Conservation (phyloP, 2,329 filamentous ascomycete genomes). For the Trichoderma brevicompactum region DNA sequence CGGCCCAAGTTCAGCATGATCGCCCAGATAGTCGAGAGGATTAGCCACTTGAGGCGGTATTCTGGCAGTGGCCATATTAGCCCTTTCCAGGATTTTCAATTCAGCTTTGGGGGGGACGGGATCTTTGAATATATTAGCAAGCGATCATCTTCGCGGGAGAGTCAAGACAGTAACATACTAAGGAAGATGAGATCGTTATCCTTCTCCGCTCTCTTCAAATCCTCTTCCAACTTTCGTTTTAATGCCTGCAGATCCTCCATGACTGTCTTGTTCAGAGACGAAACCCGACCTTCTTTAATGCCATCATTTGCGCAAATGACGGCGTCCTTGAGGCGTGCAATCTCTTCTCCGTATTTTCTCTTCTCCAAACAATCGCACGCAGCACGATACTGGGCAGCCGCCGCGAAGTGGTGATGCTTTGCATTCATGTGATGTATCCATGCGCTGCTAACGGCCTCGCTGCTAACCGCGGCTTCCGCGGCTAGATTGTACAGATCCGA, state of each 20-base stretch:
- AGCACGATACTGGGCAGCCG: constrained; percentile 89
- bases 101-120: constrained; percentile 87
- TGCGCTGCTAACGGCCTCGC: constrained; percentile 84
- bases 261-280: constrained; percentile 80
- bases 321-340: constrained; percentile 82
- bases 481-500: constrained; percentile 88
- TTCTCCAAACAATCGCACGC: constrained; percentile 92
- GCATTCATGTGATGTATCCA: constrained; percentile 99
- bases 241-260: constrained; percentile 80
- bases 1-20: constrained; percentile 78
- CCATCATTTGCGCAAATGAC: constrained; percentile 83
- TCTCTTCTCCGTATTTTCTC: constrained; percentile 91
- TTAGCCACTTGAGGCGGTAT: constrained; percentile 81
- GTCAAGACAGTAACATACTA: constrained; percentile 50
- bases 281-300: constrained; percentile 74
- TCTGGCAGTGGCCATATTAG: constrained; percentile 82
- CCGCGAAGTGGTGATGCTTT: constrained; percentile 96
- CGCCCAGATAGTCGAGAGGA: constrained; percentile 78
- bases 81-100: constrained; percentile 81
- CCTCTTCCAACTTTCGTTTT: constrained; percentile 81
- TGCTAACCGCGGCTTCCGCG: constrained; percentile 84
- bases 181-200: constrained; percentile 97
- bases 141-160: background rate
- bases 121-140: constrained; percentile 61
- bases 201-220: constrained; percentile 89